Conservation (phyloP, 2,329 filamentous ascomycete species). For the Rhinocladiella mackenziei region DNA sequence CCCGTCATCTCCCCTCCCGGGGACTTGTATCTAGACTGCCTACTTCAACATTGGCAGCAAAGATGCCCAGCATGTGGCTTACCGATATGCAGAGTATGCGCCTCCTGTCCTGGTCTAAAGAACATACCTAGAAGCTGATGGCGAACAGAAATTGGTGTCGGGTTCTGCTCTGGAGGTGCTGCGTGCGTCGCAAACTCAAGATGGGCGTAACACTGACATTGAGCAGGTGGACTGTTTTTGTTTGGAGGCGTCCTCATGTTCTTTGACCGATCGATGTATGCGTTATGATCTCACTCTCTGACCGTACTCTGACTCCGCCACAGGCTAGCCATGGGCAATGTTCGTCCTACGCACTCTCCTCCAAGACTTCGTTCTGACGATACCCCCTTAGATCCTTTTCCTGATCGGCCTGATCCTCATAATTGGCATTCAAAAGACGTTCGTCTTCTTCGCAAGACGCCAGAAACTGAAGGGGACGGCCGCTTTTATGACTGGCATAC, state of each 20-base stretch:
- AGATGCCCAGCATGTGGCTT: slow-evolving; percentile 90
- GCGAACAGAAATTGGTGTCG: slow-evolving; percentile 82
- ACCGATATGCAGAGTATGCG: slow-evolving; percentile 87
- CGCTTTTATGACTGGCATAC: slow-evolving; percentile 78
- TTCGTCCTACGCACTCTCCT: slow-evolving; percentile 40
- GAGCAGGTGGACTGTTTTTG: slow-evolving; percentile 83
- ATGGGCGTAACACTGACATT: slow-evolving; percentile 4
- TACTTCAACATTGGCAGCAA: slow-evolving; percentile 29
- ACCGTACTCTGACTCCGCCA: slow-evolving; percentile 4
- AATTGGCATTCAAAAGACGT: slow-evolving; percentile 85
- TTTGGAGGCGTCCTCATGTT: slow-evolving; percentile 92
- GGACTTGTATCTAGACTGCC: background rate
- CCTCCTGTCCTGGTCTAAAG: background rate
- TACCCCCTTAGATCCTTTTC: slow-evolving; percentile 76
- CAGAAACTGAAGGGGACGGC: slow-evolving; percentile 90
- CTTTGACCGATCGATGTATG: slow-evolving; percentile 93
- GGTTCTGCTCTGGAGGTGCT: slow-evolving; percentile 93
- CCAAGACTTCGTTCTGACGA: slow-evolving; percentile 16
- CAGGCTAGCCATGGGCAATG: slow-evolving; percentile 96
- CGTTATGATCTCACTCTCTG: slow-evolving; percentile 24
- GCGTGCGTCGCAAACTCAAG: background rate
- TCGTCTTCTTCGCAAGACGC: slow-evolving; percentile 87
- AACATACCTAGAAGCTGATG: slow-evolving; percentile 25
- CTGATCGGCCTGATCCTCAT: slow-evolving; percentile 93
- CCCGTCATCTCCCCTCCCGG: background rate